Evolutionary conservation across 208 protist species (phyloP), one percentile per base, ranked within the genome.

Genomic region (Phytomonas serpens): DNA sequence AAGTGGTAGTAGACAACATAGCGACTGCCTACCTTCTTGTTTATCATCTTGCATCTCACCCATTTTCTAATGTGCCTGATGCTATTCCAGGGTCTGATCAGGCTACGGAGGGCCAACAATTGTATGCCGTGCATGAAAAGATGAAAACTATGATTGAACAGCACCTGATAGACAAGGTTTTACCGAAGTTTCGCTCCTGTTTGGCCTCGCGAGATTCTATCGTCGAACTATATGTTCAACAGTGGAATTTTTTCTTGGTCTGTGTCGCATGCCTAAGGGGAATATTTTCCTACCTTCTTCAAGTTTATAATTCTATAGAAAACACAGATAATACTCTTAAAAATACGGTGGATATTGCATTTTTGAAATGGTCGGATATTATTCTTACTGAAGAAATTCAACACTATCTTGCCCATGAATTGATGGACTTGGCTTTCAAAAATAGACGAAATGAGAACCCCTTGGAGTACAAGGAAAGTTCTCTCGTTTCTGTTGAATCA

Each of bases 31-130:
- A 83, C 67, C 38, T 70, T 14, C 73, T 87, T 16, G 83, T 84
- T 34, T 84, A 87, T 51, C 83, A 87, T 36, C 70, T 87, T 16
- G 69, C 78, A 14, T 84, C 83, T 0, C 79, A 84, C 33, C 83
- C 83, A 16, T 84, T 77, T 68, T 74, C 31, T 31, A 81, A 84
- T 57, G 72, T 72, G 0, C 80, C 76, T 6, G 47, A 68, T 27
- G 75, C 76, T 29, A 75, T 77, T 38, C 71, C 76, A 0, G 74
- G 75, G 34, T 68, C 72, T 27, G 73, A 76, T 30, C 71, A 80
- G 29, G 51, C 78, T 34, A 76, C 52, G 31, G 76, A 78, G 33
- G 71, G 74, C 14, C 71, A 81, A 34, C 80, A 84, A 62, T 76
- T 80, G 19, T 77, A 78, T 61, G 71, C 73, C 16, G 77, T 84